Base-by-base conservation (phyloP, 2,329 filamentous ascomycete species). In the Ophiostoma novo-ulmi region DNA sequence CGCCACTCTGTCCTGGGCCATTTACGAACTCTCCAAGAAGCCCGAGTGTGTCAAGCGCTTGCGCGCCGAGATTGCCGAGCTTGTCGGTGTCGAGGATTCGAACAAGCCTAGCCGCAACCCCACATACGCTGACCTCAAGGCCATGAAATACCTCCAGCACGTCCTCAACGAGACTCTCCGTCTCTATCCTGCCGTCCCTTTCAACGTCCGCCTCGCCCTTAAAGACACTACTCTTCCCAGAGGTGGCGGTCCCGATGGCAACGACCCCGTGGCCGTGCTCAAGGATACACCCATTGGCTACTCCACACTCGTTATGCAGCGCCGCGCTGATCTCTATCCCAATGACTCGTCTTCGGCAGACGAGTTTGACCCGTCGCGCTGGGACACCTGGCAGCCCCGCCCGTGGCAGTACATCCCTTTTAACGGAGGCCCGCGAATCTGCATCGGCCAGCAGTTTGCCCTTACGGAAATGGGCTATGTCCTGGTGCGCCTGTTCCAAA, bases 371-470 rank as follows among this genome's bases (percentile, higher is more conserved):
- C 91, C 91, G 0, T 89, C 92, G 67, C 83, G 90, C 71, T 93
- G 90, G 90, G 80, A 79, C 68, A 48, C 79, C 74, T 87, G 87
- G 85, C 85, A 87, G 76, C 89, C 88, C 0, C 85, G 84, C 76
- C 86, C 87, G 0, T 91, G 89, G 87, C 85, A 89, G 73, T 93
- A 91, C 77, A 84, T 93, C 61, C 90, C 91, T 4, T 92, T 93
- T 79, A 92, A 92, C 77, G 89, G 89, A 13, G 90, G 90, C 0
- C 88, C 90, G 63, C 82, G 91, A 41, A 90, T 92, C 76, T 92
- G 91, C 79, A 87, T 93, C 72, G 90, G 91, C 1, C 90, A 94
- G 82, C 90, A 94, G 78, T 94, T 93, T 78, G 92, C 91, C 17
- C 80, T 94, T 66, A 92, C 90, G 0, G 90, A 94, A 82, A 91